Conservation (phyloP, 2,329 filamentous ascomycete genomes). For the Colletotrichum costaricense region DNA sequence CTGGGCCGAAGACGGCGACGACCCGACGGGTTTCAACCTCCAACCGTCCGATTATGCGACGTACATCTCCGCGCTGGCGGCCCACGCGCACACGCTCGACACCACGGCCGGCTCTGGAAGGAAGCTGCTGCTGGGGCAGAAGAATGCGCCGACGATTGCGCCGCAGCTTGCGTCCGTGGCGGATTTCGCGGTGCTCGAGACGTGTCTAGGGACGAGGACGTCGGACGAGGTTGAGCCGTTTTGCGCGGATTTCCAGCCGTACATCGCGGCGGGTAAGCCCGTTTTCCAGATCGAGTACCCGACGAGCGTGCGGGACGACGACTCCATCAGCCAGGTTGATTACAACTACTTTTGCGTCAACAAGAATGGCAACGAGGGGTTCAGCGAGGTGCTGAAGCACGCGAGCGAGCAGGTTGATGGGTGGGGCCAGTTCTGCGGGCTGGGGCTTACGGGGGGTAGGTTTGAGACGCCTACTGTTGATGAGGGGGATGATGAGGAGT, state of each 20-base stretch:
- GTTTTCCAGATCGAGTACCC: constrained; percentile 50
- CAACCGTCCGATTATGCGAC: constrained; percentile 42
- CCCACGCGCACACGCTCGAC: constrained; percentile 44
- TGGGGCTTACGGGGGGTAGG: constrained; percentile 22
- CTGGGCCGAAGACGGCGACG: constrained; percentile 40
- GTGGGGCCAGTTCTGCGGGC: constrained; percentile 46
- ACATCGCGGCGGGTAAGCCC: constrained; percentile 44
- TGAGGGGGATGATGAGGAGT: constrained; percentile 16
- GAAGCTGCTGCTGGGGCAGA: constrained; percentile 46
- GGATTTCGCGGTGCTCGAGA: constrained; percentile 50
- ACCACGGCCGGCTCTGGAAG: constrained; percentile 37
- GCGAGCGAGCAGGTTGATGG: constrained; percentile 46
- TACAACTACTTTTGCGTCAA: constrained; percentile 41
- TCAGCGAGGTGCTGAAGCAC: constrained; percentile 48
- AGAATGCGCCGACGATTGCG: constrained; percentile 46
- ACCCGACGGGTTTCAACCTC: constrained; percentile 45
- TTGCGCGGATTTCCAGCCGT: constrained; percentile 45
- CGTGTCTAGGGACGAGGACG: constrained; percentile 41
- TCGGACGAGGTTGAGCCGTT: constrained; percentile 41
- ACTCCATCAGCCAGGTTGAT: constrained; percentile 41
- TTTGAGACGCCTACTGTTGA: constrained; percentile 41
- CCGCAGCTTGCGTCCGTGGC: constrained; percentile 40
- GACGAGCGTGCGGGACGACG: constrained; percentile 39
- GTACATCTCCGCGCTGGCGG: constrained; percentile 45
- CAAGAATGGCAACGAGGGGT: constrained; percentile 42